A percentile compares a stretch with the other conserved stretches of the same genome.
Conservation (phyloP, 2,329 filamentous ascomycete genomes). For the Chaetothyriales sp. region DNA sequence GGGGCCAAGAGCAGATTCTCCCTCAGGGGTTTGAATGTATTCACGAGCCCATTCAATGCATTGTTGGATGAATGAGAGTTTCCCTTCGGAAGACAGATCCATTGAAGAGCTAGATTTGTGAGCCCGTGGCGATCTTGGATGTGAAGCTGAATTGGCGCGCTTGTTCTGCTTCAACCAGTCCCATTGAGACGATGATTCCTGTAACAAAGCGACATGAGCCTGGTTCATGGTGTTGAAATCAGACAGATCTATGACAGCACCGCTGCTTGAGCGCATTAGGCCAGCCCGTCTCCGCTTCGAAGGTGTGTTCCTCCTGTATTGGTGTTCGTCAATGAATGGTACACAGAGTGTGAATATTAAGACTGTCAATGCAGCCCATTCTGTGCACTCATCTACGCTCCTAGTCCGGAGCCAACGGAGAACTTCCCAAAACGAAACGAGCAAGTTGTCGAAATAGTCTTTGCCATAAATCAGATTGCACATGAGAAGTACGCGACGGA, state of each 20-base stretch:
- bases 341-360: slow-evolving; percentile 52
- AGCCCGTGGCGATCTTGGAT: slow-evolving; percentile 31
- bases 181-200: neutral
- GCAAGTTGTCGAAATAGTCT: slow-evolving; percentile 44
- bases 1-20: slow-evolving; percentile 39
- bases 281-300: slow-evolving; percentile 28
- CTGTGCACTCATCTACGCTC: slow-evolving; percentile 37
- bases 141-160: neutral
- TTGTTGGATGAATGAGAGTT: slow-evolving; percentile 27
- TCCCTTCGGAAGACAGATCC: slow-evolving; percentile 3
- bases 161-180: neutral
- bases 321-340: slow-evolving; percentile 37
- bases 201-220: neutral
- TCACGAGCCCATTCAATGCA: slow-evolving; percentile 47
- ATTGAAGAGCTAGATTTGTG: slow-evolving; percentile 29
- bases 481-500: slow-evolving; percentile 46
- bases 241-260: slow-evolving; percentile 20
- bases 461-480: slow-evolving; percentile 52
- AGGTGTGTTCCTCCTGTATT: slow-evolving; percentile 20
- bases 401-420: slow-evolving; percentile 51
- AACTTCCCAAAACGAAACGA: slow-evolving; percentile 60
- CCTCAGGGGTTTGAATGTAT: slow-evolving; percentile 50
- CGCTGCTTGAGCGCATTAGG: slow-evolving; percentile 38
- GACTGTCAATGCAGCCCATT: slow-evolving; percentile 58
- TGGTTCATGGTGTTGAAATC: slow-evolving; percentile 33